These are phyloP conservation scores for Rosa persica DNA, from an alignment of 306 rosid species.

Conservation along the genomic window DNA sequence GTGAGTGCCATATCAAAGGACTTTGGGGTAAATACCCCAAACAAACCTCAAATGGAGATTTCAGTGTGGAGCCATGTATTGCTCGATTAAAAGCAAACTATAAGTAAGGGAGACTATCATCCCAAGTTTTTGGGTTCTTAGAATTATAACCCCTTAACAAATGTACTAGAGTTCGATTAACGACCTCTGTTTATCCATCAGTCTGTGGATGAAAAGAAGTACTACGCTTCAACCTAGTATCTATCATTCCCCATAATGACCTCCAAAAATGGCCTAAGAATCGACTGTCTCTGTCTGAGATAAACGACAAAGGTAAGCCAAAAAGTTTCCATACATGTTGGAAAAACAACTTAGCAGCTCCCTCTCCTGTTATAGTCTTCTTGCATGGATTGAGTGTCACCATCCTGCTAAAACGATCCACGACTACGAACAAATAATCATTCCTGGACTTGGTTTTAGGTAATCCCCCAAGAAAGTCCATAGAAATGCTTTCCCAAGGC, in stretches of 20 bases:
- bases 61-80: background rate
- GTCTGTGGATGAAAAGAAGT: background rate
- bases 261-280: background rate
- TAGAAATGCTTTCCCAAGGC: constrained; percentile 12
- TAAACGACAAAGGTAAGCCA: background rate
- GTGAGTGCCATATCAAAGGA: background rate
- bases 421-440: constrained; percentile 6
- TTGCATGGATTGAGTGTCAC: background rate
- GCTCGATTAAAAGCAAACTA: background rate
- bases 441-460: background rate
- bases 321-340: background rate
- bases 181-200: background rate
- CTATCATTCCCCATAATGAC: background rate
- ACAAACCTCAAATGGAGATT: background rate
- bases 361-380: background rate
- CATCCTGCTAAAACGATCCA: constrained; percentile 6
- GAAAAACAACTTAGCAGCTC: background rate
- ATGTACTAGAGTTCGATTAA: background rate
- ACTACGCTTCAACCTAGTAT: background rate
- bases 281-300: background rate
- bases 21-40: constrained; percentile 5
- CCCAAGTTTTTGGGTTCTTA: constrained; percentile 1
- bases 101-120: constrained; percentile 1
- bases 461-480: background rate
- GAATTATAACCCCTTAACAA: background rate